Evolutionary conservation across 2,329 filamentous ascomycete species (phyloP).

Genomic region (Neonectria ditissima): DNA sequence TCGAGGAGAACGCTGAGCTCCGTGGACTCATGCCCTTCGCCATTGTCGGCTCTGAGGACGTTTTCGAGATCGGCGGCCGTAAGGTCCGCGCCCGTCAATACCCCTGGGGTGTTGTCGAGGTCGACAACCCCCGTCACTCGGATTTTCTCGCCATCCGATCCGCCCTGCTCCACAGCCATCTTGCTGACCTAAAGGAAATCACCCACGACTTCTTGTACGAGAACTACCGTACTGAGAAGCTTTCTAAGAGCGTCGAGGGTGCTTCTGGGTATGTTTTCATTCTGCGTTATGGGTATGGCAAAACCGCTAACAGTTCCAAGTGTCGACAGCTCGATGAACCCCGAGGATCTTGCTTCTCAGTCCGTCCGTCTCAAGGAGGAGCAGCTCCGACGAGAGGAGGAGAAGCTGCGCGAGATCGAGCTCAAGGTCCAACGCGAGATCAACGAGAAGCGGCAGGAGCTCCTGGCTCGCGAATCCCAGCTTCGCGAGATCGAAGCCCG

Average conservation of each 20-base stretch:
- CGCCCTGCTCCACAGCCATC: constrained; percentile 95
- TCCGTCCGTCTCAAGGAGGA: constrained; percentile 99
- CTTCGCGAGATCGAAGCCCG: constrained; percentile 98
- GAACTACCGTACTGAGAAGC: constrained; percentile 99
- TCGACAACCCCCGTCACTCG: constrained; percentile 98
- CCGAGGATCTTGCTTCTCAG: constrained; percentile 95
- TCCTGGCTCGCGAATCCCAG: constrained; percentile 96
- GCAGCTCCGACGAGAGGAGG: constrained; percentile 97
- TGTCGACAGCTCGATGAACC: constrained; percentile 88
- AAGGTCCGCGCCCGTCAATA: constrained; percentile 96
- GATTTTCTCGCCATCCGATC: constrained; percentile 98
- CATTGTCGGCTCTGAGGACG: constrained; percentile 96
- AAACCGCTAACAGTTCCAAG: constrained; percentile 55
- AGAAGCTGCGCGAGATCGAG: constrained; percentile 99
- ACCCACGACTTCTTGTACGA: constrained; percentile 99
- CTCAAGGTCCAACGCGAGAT: constrained; percentile 99
- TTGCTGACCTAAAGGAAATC: constrained; percentile 99
- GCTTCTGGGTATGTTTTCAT: constrained; percentile 80
- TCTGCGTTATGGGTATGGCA: neutral
- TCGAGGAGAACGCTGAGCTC: constrained; percentile 98
- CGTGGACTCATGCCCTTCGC: constrained; percentile 98
- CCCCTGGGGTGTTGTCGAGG: constrained; percentile 98
- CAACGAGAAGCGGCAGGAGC: constrained; percentile 99
- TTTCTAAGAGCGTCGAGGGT: constrained; percentile 98
- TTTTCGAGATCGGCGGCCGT: constrained; percentile 92